Percentiles rank a stretch among this genome's conserved stretches.
phyloP scores from a whole-genome alignment of 192 early-diverging fungal genomes.

The Coemansia aciculifera region DNA sequence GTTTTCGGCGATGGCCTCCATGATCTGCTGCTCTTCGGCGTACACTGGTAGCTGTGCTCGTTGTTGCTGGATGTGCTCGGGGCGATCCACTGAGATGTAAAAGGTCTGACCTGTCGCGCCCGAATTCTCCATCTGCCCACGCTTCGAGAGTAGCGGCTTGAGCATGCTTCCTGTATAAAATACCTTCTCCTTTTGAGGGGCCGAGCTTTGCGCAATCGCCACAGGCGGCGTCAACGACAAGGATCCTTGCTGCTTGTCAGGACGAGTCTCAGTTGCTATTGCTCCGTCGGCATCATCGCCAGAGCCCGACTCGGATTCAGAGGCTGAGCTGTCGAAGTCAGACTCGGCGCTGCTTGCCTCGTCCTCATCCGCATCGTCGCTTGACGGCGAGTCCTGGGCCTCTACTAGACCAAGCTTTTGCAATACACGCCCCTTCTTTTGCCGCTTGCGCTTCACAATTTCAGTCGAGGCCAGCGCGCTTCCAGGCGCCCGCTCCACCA shows the following conservation, averaged over 20 bases:
- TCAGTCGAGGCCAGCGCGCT: constrained; percentile 35
- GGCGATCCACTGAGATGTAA: constrained; percentile 75
- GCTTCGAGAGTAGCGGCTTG: constrained; percentile 28
- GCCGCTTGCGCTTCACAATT: constrained; percentile 56
- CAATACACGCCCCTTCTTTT: constrained; percentile 55
- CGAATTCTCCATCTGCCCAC: constrained; percentile 1
- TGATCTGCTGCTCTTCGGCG: constrained; percentile 95
- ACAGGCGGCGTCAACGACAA: background rate
- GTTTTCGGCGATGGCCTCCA: constrained; percentile 92
- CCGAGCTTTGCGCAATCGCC: background rate
- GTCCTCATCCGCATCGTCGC: constrained; percentile 9
- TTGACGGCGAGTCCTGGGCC: constrained; percentile 6
- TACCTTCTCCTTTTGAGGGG: constrained; percentile 11
- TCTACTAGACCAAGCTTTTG: constrained; percentile 35
- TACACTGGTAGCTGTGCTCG: constrained; percentile 87
- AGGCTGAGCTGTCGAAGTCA: constrained; percentile 77
- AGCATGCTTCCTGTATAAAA: constrained; percentile 46
- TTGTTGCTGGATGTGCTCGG: constrained; percentile 69
- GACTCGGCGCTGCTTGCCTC: constrained; percentile 38
- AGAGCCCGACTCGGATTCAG: constrained; percentile 51
- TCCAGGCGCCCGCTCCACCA: constrained; percentile 33
- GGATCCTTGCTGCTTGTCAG: background rate
- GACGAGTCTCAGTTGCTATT: constrained; percentile 15
- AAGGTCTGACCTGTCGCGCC: constrained; percentile 53
- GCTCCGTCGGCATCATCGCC: background rate